These are phyloP conservation scores for Anthoceros angustus DNA, from an alignment of 225 moss, liverwort and hornwort species.

Conservation along the genomic window DNA sequence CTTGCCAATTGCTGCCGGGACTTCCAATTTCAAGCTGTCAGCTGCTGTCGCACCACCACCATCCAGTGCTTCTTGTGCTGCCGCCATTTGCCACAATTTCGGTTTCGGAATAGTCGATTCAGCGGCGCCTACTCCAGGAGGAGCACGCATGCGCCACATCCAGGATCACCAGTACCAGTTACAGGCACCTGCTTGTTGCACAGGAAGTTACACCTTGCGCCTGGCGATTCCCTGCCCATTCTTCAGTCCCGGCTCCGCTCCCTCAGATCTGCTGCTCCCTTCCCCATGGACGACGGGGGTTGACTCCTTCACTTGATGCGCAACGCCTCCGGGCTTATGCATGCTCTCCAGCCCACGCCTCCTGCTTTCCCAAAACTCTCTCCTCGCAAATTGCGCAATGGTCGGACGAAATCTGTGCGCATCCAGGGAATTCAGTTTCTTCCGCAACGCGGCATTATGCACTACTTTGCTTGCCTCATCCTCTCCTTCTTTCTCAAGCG, in stretches of 20 bases:
- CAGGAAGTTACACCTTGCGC: no score
- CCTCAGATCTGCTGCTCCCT: neutral
- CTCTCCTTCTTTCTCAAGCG: constrained; percentile 30
- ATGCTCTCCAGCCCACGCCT: neutral
- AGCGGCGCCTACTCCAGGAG: no score
- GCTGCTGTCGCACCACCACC: no score
- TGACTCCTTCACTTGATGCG: neutral
- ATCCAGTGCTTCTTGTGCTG: no score
- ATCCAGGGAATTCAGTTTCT: neutral
- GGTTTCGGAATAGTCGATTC: no score
- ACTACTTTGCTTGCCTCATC: constrained; percentile 6
- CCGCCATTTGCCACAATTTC: no score
- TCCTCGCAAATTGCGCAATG: neutral
- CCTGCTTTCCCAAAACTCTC: neutral
- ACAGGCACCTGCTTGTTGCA: no score
- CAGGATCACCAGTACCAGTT: no score
- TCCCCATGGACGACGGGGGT: neutral
- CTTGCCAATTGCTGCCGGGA: no score
- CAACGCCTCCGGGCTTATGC: neutral
- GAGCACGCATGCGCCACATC: no score
- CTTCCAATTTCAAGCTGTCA: no score
- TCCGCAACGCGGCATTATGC: constrained; percentile 1
- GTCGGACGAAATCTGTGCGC: neutral
- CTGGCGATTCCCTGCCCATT: no score
- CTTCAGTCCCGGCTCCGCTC: neutral